Base-by-base conservation (phyloP, 2,329 filamentous ascomycete species). In the Botryosphaeria agaves region DNA sequence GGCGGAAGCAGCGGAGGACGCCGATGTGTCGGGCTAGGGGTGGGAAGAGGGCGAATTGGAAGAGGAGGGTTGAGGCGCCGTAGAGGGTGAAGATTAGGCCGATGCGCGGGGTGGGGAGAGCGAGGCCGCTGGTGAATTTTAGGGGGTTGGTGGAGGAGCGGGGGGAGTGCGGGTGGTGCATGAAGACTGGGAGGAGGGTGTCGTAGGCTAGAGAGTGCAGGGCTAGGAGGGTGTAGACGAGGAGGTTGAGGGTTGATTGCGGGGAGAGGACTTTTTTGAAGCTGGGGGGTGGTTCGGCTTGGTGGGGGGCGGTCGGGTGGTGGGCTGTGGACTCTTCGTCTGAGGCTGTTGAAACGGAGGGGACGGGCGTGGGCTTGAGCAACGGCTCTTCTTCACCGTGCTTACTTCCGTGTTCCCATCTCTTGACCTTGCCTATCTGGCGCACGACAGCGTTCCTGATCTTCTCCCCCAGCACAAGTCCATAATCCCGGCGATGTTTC, bases 31-130 rank as follows among this genome's bases (percentile, higher is more conserved):
- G 64, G 28, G 84, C 84, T 1, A 87, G 55, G 0, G 69, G 62
- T 0, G 87, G 84, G 49, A 93, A 94, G 32, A 91, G 46, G 30
- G 89, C 58, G 50, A 98, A 92, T 49, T 95, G 89, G 27, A 83
- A 69, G 12, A 89, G 41, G 44, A 85, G 82, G 40, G 81, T 83
- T 7, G 73, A 61, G 30, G 91, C 59, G 14, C 83, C 84, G 49
- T 87, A 91, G 4, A 81, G 45, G 1, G 81, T 89, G 51, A 91
- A 93, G 35, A 93, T 73, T 19, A 80, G 66, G 7, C 87, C 87
- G 39, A 95, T 94, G 29, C 70, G 64, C 34, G 72, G 69, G 2
- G 80, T 76, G 28, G 69, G 53, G 26, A 74, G 59, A 1, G 83
- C 83, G 45, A 91, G 91, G 0, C 84, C 84, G 21, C 82, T 76